Base-by-base conservation (phyloP, 495 filamentous ascomycete genomes). In the Aspergillus bridgeri region DNA sequence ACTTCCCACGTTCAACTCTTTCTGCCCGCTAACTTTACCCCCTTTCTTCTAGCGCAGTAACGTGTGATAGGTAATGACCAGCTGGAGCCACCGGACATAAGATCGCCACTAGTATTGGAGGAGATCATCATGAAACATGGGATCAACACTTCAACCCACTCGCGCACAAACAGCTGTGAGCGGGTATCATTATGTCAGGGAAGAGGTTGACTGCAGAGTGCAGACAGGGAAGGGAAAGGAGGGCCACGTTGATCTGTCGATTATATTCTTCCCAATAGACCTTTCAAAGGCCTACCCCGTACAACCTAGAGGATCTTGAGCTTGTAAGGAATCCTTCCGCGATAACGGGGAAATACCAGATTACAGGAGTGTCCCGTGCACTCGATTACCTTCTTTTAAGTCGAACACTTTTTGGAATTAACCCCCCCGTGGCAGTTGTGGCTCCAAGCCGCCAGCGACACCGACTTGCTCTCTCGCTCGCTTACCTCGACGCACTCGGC, bases 51-150 rank as follows among this genome's bases (percentile, higher is more conserved):
- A 38, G 33, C 33, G 33, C 33, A 4, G 33, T n/a, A 15, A 38
- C 22, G 55, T 62, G 60, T 58, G 60, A 62, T 62, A 62, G 56
- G 56, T 46, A 58, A 53, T 27, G 23, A 19, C 38, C 42, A 48
- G 53, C 49, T 61, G 53, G 56, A 61, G 56, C 58, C 50, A 57
- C 47, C n/a, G 49, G 57, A 18, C 29, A 9, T 59, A 56, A 53
- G 68, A 73, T 73, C 70, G 64, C 53, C 69, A 60, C 59, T 66
- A 65, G 61, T 57, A 47, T 48, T 48, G 53, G 57, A 58, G 67
- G 43, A 61, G 65, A 74, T 74, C 69, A 61, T 56, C 59, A 65
- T 70, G 66, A 66, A 69, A 67, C 64, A 62, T 43, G 42, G 49
- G 61, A 60, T 60, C 61, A 54, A 63, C 51, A 63, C 46, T 24